Percentiles rank a stretch among this genome's conserved stretches.
Evolutionary conservation across 148 eudicot genomes (phyloP).

Genomic region (Persicaria maculosa): DNA sequence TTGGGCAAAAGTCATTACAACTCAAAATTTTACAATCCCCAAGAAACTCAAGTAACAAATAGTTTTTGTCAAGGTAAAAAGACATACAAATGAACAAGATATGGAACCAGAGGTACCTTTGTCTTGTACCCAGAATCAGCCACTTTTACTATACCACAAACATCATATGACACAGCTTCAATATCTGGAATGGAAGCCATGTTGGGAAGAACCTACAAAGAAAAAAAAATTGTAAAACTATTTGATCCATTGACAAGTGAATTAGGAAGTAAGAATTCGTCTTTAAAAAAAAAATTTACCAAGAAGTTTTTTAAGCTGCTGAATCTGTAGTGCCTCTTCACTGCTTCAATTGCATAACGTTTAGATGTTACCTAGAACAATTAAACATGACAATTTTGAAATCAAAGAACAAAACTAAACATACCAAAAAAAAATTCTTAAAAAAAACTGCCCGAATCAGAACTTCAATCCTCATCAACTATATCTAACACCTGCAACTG

Average conservation of each 20-base stretch:
- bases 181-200: constrained; percentile 90
- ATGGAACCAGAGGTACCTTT: constrained; percentile 41
- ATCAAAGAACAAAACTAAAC: not conserved
- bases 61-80: constrained; percentile 1
- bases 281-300: constrained; percentile 29
- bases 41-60: not conserved
- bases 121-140: constrained; percentile 61
- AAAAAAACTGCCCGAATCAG: not conserved
- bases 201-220: constrained; percentile 78
- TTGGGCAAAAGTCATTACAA: constrained; percentile 3
- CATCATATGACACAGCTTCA: constrained; percentile 81
- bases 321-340: constrained; percentile 88
- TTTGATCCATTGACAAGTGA: not conserved
- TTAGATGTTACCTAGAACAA: constrained; percentile 72
- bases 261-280: not conserved
- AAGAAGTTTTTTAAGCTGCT: constrained; percentile 55
- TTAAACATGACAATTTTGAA: not conserved
- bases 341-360: constrained; percentile 74
- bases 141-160: constrained; percentile 74
- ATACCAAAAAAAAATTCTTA: not conserved
- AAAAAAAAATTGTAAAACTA: constrained; percentile 10
- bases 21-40: not conserved
- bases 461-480: not conserved
- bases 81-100: not conserved
- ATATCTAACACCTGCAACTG: not conserved